Evolutionary conservation across 2,329 filamentous ascomycete species (phyloP).

Genomic region (Ophiostoma himal-ulmi): DNA sequence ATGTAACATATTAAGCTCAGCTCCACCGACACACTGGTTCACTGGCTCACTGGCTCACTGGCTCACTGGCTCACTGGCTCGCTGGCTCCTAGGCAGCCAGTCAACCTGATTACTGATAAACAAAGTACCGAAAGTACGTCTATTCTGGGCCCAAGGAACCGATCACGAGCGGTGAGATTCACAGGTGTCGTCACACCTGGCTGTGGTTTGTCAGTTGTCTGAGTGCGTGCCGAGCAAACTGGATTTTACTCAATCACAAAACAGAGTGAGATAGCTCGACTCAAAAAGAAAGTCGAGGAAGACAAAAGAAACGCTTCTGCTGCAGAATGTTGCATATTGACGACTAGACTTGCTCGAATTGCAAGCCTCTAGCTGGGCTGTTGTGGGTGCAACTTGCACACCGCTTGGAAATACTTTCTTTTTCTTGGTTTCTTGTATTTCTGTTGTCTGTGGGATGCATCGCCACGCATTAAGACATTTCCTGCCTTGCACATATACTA

Average conservation of each 20-base stretch:
- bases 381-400: not conserved
- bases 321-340: not conserved
- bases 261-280: no score
- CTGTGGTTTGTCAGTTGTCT: no score
- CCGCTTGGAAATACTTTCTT: conserved; percentile 2
- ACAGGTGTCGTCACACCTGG: not conserved
- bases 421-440: not conserved
- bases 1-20: not conserved
- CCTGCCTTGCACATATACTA: not conserved
- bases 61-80: no score
- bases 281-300: not conserved
- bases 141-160: not conserved
- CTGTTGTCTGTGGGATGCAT: not conserved
- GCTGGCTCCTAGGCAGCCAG: no score
- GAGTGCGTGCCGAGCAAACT: no score
- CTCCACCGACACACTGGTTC: not conserved
- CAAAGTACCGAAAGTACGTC: not conserved
- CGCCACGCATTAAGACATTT: not conserved
- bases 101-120: not conserved
- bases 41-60: no score
- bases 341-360: no score
- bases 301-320: not conserved
- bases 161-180: not conserved
- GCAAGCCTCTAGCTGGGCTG: not conserved
- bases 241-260: no score